These are phyloP conservation scores for Cryphonectria carpinicola DNA, from an alignment of 2,329 filamentous ascomycete genomes.

Conservation along the genomic window DNA sequence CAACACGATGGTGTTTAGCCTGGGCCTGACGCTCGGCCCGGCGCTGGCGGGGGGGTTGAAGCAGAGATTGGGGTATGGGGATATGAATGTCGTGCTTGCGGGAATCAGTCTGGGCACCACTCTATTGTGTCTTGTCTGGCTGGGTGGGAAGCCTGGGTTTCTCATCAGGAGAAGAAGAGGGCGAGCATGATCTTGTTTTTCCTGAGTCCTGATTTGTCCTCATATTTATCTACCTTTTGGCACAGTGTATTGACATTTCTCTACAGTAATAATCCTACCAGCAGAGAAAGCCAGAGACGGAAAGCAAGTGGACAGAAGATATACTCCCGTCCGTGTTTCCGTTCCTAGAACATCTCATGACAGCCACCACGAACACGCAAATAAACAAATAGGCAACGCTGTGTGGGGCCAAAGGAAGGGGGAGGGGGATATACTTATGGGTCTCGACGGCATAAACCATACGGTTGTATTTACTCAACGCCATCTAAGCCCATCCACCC, in stretches of 20 bases:
- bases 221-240: neutral
- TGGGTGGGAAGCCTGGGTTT: conserved; percentile 47
- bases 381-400: neutral
- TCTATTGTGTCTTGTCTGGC: conserved; percentile 46
- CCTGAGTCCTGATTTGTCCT: neutral
- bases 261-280: neutral
- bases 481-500: too few relatives aligned
- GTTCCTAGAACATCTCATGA: neutral
- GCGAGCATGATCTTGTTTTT: neutral
- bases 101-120: conserved; percentile 49
- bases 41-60: conserved; percentile 57
- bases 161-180: neutral
- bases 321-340: neutral
- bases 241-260: neutral
- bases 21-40: conserved; percentile 63
- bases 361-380: neutral
- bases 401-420: neutral
- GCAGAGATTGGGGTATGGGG: conserved; percentile 57
- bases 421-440: rapidly evolving
- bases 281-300: neutral
- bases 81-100: conserved; percentile 59
- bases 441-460: too few relatives aligned
- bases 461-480: too few relatives aligned
- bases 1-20: conserved; percentile 65
- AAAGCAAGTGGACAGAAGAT: neutral